Base-by-base conservation (phyloP, 371 early-diverging fungal genomes). In the Lichtheimia corymbifera region DNA sequence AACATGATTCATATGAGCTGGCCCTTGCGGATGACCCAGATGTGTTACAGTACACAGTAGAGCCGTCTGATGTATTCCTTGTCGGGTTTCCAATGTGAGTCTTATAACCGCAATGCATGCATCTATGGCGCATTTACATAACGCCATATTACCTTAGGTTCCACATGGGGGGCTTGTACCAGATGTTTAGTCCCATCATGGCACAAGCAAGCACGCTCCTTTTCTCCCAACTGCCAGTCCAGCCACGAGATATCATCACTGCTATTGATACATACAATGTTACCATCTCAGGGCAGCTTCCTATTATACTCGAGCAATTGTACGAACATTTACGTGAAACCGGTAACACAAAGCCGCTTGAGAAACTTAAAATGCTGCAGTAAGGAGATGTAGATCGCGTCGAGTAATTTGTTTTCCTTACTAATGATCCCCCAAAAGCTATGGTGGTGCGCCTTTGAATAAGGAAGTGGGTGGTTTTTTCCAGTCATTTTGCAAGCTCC, bases 401-500 rank as follows among this genome's bases (percentile, higher is more conserved):
- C 42, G 6, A 27, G 45, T 35, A 11, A 9, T 9, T 11, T 1
- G 9, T 9, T 51, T 20, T 25, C 11, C 11, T 35, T 35, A 35
- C 9, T 35, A 35, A 35, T 11, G 0, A 35, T 35, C n/a, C n/a
- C n/a, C n/a, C n/a, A n/a, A 35, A 35, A 35, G 35, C 35, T 65
- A 55, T 45, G 61, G 65, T 6, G 65, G 65, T 49, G 65, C 65
- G 11, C 40, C 61, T n/a, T 27, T 65, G 9, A 49, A 30, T 7
- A 7, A 15, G 4, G 53, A 47, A 27, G 42, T 49, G 7, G 65
- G 65, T 28, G 47, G 59, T 24, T 53, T 53, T 11, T 58, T 52
- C 17, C 20, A 47, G 14, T 18, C 57, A 1, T 14, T 43, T 5
- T 49, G 62, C 22, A 59, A 62, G 12, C 11, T 67, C 7, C 50